A percentile compares a stretch with the other conserved stretches of the same genome.
Conservation (phyloP, 1,139 yeast genomes). For the Nadsonia commutata region DNA sequence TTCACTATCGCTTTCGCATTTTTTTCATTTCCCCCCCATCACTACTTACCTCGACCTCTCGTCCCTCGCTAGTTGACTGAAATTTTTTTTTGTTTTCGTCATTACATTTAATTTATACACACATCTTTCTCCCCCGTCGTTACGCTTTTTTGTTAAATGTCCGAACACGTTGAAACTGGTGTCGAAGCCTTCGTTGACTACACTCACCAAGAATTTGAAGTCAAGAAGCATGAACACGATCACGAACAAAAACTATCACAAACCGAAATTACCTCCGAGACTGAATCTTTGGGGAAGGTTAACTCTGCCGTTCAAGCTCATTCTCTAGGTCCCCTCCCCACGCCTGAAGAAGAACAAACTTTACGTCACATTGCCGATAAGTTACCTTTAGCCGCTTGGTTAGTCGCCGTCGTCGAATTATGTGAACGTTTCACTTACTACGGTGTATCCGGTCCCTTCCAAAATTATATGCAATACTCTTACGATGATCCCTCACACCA, state of each 20-base stretch:
- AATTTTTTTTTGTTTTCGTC: no score
- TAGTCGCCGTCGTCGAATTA: slow-evolving; percentile 65
- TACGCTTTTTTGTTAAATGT: no score
- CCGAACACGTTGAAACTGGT: background rate
- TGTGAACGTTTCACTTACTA: slow-evolving; percentile 79
- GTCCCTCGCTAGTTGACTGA: no score
- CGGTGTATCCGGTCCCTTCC: slow-evolving; percentile 63
- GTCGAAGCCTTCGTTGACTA: background rate
- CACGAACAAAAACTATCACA: background rate
- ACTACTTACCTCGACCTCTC: no score
- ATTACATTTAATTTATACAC: background rate
- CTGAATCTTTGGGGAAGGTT: background rate
- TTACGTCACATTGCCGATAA: slow-evolving; percentile 30
- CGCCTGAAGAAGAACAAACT: slow-evolving; percentile 30
- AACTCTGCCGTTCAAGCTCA: slow-evolving; percentile 16
- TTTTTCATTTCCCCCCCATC: no score
- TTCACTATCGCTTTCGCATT: no score
- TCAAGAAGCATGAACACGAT: background rate
- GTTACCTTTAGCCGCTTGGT: slow-evolving; percentile 41
- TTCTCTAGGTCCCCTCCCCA: slow-evolving; percentile 24
- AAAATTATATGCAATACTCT: slow-evolving; percentile 54
- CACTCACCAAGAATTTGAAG: background rate
- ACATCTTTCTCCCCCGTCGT: background rate
- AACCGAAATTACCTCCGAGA: background rate
- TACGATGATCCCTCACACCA: slow-evolving; percentile 22